Evolutionary conservation across 75 land plant genomes (phyloP), one percentile per base, ranked within the genome.

Genomic region (Sequoia sempervirens): DNA sequence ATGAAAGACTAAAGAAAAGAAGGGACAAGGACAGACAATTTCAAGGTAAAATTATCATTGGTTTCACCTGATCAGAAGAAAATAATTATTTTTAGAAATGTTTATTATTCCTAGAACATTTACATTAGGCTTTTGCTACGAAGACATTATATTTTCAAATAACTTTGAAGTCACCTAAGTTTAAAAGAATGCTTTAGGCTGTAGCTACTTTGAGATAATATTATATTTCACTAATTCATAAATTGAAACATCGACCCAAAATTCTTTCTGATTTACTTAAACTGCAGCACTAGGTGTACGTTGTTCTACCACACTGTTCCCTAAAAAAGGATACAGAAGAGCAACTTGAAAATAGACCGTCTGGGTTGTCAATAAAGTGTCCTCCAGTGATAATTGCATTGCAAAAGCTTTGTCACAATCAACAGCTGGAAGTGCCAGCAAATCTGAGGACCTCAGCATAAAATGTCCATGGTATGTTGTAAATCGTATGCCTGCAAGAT

Each of bases 381-480:
- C 99, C 85, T 98, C 99, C 73, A 96, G 85, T 75, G 90, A 80
- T 78, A 98, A 81, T 86, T 98, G 99, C 95, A 96, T 89, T 78
- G 93, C 96, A 89, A 92, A 98, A 40, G 99, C 97, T 84, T 98
- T 98, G 83, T 98, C 99, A 90, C 97, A 94, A 89, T 98, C 99
- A 50, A 98, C 97, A 75, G 99, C 99, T 20, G 99, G 99, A 88
- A 98, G 97, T 36, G 99, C 96, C 85, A 98, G 75, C 13, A 98
- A 84, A 86, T 96, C 99, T 1, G 99, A 94, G 38, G 95, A 93
- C 66, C 99, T 88, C 30, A 98, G 88, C 99, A 98, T 96, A 84
- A 96, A 96, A 86, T 98, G 96, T 20, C 99, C 99, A 90, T 98
- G 96, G 84, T 91, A 98, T n/a, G 92, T 88, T 30, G 93, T 85